Base-by-base conservation (phyloP, 2,329 filamentous ascomycete genomes). In the Exophiala viscosa region DNA sequence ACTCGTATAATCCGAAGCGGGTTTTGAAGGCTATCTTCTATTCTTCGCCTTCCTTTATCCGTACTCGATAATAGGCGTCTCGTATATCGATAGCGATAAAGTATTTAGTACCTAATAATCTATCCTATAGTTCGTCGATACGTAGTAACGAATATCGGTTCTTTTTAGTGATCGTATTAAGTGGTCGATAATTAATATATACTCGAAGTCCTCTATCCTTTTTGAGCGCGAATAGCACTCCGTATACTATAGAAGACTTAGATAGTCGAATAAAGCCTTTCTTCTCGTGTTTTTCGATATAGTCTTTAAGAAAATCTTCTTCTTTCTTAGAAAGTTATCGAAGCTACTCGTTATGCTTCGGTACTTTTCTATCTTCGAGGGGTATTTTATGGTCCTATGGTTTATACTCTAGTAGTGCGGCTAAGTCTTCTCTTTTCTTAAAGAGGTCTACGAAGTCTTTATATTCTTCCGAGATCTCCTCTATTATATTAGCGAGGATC, bases 1-100 rank as follows among this genome's bases (percentile, higher is more conserved):
- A 49, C 14, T 49, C 28, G 15, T 17, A 49, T 13, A 54, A 34
- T 18, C 56, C 40, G 45, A 45, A 60, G 28, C 48, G 6, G 4
- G 49, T 60, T 10, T 40, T 47, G 43, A 58, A 59, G 6, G 44
- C 58, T 17, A 44, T 60, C 28, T 62, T 60, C 57, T 54, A 57
- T 45, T 60, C 49, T 36, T 62, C 54, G 10, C 54, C 53, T 39
- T 57, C 34, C 20, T 53, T 54, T 31, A 60, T 54, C 13, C 48
- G 13, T 20, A 60, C 18, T 17, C 42, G 31, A 31, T 62, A 51
- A 28, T 54, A 60, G 6, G 45, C 36, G 13, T 57, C 7, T 18
- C 38, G 38, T 40, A 40, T 6, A 18, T 40, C 17, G 23, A 28
- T 28, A 5, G 23, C 23, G 23, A 7, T 28, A 7, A 28, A 28